Percentiles rank a stretch among this genome's conserved stretches.
Evolutionary conservation across 2,329 filamentous ascomycete genomes (phyloP).

Genomic region (Xylariales sp.): DNA sequence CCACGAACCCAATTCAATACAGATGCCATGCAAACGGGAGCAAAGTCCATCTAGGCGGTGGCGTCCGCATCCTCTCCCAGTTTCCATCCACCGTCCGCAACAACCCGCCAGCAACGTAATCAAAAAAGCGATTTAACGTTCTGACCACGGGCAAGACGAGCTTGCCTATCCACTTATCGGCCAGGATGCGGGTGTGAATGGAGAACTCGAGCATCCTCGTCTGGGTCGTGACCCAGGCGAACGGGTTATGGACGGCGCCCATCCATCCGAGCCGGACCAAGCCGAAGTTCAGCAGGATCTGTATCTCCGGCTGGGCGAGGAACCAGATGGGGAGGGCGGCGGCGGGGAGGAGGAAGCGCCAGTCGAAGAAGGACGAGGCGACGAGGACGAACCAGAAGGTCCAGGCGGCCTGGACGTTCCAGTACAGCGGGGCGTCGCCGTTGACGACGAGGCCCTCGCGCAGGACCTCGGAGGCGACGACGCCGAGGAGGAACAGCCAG

Average conservation of each 20-base stretch:
- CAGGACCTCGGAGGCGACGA: constrained; percentile 39
- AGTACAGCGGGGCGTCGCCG: constrained; percentile 34
- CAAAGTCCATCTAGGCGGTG: constrained; percentile 23
- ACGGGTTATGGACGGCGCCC: constrained; percentile 34
- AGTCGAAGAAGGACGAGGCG: constrained; percentile 30
- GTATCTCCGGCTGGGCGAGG: constrained; percentile 33
- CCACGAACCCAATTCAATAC: not conserved
- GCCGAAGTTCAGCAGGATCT: constrained; percentile 38
- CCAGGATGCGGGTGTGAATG: not conserved
- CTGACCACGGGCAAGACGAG: constrained; percentile 23
- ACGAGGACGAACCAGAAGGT: constrained; percentile 41
- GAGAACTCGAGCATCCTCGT: constrained; percentile 6
- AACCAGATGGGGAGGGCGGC: constrained; percentile 24
- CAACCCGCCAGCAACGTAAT: constrained; percentile 19
- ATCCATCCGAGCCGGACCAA: constrained; percentile 41
- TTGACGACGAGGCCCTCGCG: constrained; percentile 41
- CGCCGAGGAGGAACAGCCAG: constrained; percentile 42
- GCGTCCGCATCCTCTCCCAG: constrained; percentile 34
- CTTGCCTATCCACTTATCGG: not conserved
- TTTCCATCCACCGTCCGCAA: constrained; percentile 17
- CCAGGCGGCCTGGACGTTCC: constrained; percentile 40
- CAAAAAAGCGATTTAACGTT: constrained; percentile 21
- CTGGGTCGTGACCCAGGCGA: constrained; percentile 25
- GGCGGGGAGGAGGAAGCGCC: constrained; percentile 38
- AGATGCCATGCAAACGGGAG: constrained; percentile 11